Evolutionary conservation across 2,329 filamentous ascomycete genomes (phyloP).

Genomic region (Cytospora leucostoma): DNA sequence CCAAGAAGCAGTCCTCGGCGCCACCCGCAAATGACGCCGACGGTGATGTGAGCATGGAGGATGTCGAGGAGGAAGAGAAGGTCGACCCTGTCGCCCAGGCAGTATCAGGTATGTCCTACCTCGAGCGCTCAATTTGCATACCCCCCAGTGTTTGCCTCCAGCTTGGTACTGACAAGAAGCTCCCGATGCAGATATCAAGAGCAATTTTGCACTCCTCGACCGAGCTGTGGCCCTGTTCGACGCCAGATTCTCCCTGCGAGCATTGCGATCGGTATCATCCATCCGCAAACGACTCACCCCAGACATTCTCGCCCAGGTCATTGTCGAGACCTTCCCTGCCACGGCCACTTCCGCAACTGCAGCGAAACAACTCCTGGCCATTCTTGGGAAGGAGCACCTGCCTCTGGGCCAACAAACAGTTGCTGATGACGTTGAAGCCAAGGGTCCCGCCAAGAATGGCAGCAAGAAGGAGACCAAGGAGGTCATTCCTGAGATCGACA

Average conservation of each 20-base stretch:
- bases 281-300: conserved; percentile 88
- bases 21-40: conserved; percentile 62
- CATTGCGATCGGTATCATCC: conserved; percentile 91
- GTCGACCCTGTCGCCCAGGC: conserved; percentile 63
- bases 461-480: conserved; percentile 69
- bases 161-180: conserved; percentile 8
- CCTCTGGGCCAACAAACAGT: conserved; percentile 62
- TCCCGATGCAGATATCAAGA: conserved; percentile 75
- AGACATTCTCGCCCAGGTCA: conserved; percentile 77
- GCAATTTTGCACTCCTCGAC: conserved; percentile 88
- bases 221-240: conserved; percentile 92
- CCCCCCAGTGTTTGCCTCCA: not conserved
- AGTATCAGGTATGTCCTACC: conserved; percentile 54
- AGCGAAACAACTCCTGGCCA: conserved; percentile 69
- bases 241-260: conserved; percentile 89
- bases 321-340: conserved; percentile 76
- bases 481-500: conserved; percentile 80
- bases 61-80: conserved; percentile 56
- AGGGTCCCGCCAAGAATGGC: conserved; percentile 53
- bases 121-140: not conserved
- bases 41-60: conserved; percentile 72
- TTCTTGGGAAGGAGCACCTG: conserved; percentile 67
- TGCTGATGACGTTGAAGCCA: conserved; percentile 69
- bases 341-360: conserved; percentile 61
- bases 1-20: conserved; percentile 64